Percentiles rank a stretch among this genome's conserved stretches.
phyloP scores from a whole-genome alignment of 2,329 filamentous ascomycete species.

The Fusarium tupiense region DNA sequence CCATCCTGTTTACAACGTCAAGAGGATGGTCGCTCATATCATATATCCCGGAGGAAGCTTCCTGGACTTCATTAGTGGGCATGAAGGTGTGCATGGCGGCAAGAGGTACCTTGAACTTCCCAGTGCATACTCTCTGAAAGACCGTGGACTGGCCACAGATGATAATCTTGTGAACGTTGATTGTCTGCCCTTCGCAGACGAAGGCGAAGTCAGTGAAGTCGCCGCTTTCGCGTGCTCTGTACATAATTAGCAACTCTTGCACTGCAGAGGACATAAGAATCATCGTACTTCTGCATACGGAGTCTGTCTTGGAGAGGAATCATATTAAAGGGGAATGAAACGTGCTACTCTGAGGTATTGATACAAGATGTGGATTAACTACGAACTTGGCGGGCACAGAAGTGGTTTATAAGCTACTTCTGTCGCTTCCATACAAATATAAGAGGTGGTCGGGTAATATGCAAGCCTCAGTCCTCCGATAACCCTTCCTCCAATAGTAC shows the following conservation, averaged over 20 bases:
- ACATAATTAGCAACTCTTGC: fast-evolving
- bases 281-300: not conserved
- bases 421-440: fast-evolving
- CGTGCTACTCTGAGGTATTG: fast-evolving
- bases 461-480: not conserved
- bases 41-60: not conserved
- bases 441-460: not conserved
- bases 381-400: not conserved
- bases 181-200: not conserved
- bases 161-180: not conserved
- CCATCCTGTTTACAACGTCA: not conserved
- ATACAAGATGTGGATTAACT: not conserved
- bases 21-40: not conserved
- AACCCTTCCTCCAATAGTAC: not conserved
- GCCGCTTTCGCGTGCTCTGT: not conserved
- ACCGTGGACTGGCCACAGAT: not conserved
- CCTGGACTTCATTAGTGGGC: not conserved
- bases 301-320: not conserved
- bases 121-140: not conserved
- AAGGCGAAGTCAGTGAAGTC: slow-evolving; percentile 10
- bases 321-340: not conserved
- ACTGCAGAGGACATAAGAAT: fast-evolving
- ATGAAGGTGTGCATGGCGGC: fast-evolving
- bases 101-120: not conserved
- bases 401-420: not conserved